Conservation (phyloP, 306 rosid genomes). For the Casuarina equisetifolia region DNA sequence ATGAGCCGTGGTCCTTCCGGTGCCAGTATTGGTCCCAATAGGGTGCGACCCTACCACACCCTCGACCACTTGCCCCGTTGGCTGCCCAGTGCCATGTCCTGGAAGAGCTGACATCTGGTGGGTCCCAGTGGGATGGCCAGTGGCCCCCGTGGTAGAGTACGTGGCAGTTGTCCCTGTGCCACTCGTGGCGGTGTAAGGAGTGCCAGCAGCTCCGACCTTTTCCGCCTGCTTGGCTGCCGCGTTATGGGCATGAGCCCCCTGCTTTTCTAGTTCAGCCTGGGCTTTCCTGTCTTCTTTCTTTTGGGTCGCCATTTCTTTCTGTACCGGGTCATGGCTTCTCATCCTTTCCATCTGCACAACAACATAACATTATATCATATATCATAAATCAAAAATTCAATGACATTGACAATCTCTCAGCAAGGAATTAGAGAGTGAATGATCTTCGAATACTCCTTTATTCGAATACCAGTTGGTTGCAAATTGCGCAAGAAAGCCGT, state of each 20-base stretch:
- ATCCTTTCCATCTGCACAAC: constrained; percentile 46
- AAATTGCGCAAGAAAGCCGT: too few species aligned
- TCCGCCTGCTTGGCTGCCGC: constrained; percentile 27
- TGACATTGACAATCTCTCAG: background rate
- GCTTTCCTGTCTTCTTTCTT: constrained; percentile 42
- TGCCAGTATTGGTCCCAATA: constrained; percentile 29
- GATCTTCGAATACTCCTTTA: too few species aligned
- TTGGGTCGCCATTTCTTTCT: constrained; percentile 51
- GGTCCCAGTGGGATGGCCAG: constrained; percentile 41
- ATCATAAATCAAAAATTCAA: background rate
- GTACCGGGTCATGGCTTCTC: constrained; percentile 41
- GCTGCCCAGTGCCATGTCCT: constrained; percentile 42
- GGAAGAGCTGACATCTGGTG: constrained; percentile 40
- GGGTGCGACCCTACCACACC: constrained; percentile 38
- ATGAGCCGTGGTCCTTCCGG: constrained; percentile 31
- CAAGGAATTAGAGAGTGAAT: too few species aligned
- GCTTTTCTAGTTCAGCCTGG: constrained; percentile 58
- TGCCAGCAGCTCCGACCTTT: background rate
- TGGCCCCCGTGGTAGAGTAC: constrained; percentile 29
- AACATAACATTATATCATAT: too few species aligned
- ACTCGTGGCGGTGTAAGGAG: background rate
- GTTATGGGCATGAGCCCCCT: constrained; percentile 44
- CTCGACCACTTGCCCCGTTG: constrained; percentile 34
- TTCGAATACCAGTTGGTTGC: too few species aligned
- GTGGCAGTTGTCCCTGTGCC: constrained; percentile 26